Base-by-base conservation (phyloP, 176 grass and related monocot genomes). In the Pharus latifolius region DNA sequence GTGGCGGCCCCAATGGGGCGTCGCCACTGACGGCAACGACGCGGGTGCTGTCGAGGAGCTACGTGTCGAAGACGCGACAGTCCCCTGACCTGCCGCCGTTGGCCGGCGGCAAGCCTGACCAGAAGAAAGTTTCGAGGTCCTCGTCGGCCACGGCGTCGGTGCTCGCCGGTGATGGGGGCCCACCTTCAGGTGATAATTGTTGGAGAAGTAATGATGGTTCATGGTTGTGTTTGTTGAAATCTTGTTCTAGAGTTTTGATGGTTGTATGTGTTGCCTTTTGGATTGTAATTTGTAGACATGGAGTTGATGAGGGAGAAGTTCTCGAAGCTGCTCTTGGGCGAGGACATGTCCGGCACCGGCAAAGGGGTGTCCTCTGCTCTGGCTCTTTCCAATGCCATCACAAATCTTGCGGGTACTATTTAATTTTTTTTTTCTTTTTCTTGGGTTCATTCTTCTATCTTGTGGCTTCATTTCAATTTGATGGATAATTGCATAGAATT, bases 311-410 rank as follows among this genome's bases (percentile, higher is more conserved):
- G 79, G 80, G 91, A 95, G 16, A 90, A 81, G 75, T 95, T 95
- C 65, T 67, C 91, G 7, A 90, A 90, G 76, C 80, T 95, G 51
- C 71, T 95, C 53, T 81, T 95, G 9, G 86, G 91, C 16, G 91
- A 95, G 84, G 91, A 95, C 61, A 95, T 95, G 91, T 95, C 91
- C 31, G 91, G 91, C 67, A 83, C 68, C 13, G 87, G 91, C 42
- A 95, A 95, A 72, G 91, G 91, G 56, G 83, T 90, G 12, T 87
- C 83, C 64, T 88, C 91, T 46, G 91, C 91, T 84, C 80, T 90
- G 4, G 83, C 91, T 52, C 68, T 95, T 4, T 95, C 91, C 76
- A 95, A 95, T 23, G 87, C 91, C 68, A 84, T 95, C 54, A 90
- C 91, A 20, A 95, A 95, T 76, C 91, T 95, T 56, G 87, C 91